A percentile compares a stretch with the other conserved stretches of the same genome.
Evolutionary conservation across 495 filamentous ascomycete species (phyloP).

Genomic region (Penicillium macrosclerotiorum): DNA sequence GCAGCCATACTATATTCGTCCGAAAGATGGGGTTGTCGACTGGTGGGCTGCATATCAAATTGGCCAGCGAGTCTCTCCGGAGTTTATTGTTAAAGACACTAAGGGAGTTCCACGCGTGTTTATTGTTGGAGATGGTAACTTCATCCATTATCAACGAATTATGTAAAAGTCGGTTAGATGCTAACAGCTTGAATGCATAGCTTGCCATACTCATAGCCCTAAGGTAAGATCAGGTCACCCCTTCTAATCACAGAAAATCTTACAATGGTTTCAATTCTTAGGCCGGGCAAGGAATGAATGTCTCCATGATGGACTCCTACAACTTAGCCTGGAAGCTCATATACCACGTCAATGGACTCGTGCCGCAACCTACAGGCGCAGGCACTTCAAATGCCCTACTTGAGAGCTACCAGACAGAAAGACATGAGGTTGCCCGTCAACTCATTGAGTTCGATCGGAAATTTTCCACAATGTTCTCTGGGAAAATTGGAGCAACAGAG

Average conservation of each 20-base stretch:
- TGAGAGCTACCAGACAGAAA: conserved; percentile 66
- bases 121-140: conserved; percentile 54
- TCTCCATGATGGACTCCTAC: conserved; percentile 75
- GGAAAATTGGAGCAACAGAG: conserved; percentile 36
- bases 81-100: conserved; percentile 48
- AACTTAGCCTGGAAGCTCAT: conserved; percentile 85
- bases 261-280: conserved; percentile 26
- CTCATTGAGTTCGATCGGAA: conserved; percentile 69
- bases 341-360: conserved; percentile 61
- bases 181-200: conserved; percentile 6
- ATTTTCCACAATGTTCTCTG: conserved; percentile 51
- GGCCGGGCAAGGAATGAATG: conserved; percentile 87
- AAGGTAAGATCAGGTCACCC: conserved; percentile 44
- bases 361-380: conserved; percentile 21
- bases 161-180: not conserved
- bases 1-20: conserved; percentile 32
- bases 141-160: not conserved
- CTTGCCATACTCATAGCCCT: conserved; percentile 61
- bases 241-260: not conserved
- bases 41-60: conserved; percentile 37
- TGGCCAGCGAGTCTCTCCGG: conserved; percentile 31
- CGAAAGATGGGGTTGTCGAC: conserved; percentile 17
- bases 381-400: conserved; percentile 52
- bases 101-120: conserved; percentile 45
- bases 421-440: conserved; percentile 65